Conservation (phyloP, 208 protist genomes). For the Phytomonas serpens region DNA sequence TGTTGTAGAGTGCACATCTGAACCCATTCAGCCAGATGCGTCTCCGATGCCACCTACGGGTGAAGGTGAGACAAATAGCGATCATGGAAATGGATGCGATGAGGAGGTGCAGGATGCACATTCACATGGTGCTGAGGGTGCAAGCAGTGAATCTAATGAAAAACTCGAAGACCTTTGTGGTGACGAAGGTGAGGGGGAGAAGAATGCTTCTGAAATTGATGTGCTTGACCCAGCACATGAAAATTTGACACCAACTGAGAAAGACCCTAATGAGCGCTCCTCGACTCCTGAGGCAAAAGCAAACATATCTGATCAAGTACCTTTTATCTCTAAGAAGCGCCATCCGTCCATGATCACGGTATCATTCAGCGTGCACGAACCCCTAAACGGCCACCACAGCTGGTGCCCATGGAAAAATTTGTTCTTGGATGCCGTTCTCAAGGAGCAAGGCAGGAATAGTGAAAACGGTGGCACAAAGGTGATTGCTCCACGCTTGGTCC, state of each 20-base stretch:
- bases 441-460: not conserved
- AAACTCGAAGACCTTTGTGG: not conserved
- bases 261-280: not conserved
- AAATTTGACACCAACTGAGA: not conserved
- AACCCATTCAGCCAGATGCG: not conserved
- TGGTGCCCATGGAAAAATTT: slow-evolving; percentile 12
- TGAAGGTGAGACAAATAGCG: not conserved
- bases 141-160: not conserved
- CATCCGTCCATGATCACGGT: not conserved
- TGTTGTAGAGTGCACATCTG: not conserved
- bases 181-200: not conserved
- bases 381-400: not conserved
- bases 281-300: not conserved
- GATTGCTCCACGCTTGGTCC: not conserved
- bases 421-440: slow-evolving; percentile 7
- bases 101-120: not conserved
- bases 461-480: not conserved
- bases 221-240: not conserved
- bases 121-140: not conserved
- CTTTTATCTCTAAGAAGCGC: not conserved
- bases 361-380: not conserved
- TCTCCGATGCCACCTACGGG: not conserved
- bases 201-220: not conserved
- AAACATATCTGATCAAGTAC: not conserved
- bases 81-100: not conserved